Evolutionary conservation across 148 eudicot species (phyloP).

Genomic region (Oxyria digyna): DNA sequence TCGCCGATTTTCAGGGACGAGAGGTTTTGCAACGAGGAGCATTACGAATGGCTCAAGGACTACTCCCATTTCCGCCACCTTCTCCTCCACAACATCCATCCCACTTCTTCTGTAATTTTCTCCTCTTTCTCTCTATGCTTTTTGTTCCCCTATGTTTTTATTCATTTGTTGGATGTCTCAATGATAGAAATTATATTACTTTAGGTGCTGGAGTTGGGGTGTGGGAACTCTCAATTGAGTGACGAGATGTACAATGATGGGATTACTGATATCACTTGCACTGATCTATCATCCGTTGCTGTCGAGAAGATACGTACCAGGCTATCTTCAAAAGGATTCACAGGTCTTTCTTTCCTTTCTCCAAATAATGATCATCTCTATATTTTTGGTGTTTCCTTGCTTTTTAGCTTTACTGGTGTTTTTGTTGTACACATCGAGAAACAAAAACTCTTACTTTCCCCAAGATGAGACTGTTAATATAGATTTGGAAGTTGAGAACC

Average conservation of each 20-base stretch:
- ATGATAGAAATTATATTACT: background rate
- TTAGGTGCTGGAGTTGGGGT: constrained; percentile 88
- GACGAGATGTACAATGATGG: constrained; percentile 79
- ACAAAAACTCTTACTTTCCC: background rate
- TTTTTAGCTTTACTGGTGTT: background rate
- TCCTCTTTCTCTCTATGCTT: constrained; percentile 3
- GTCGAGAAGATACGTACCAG: constrained; percentile 58
- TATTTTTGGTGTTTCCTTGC: background rate
- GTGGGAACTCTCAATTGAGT: constrained; percentile 86
- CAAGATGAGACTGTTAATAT: no score
- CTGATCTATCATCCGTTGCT: constrained; percentile 81
- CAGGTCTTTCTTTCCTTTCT: constrained; percentile 34
- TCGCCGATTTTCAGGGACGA: constrained; percentile 42
- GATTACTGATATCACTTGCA: constrained; percentile 61
- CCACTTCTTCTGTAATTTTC: constrained; percentile 47
- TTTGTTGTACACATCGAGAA: background rate
- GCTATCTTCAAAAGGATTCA: constrained; percentile 41
- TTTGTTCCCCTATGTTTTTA: background rate
- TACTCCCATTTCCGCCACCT: constrained; percentile 90
- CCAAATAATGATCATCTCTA: background rate
- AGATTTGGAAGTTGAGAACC: background rate
- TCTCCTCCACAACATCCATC: constrained; percentile 45
- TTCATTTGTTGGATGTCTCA: background rate
- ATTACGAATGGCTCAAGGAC: constrained; percentile 95
- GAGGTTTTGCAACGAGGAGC: constrained; percentile 70